Base-by-base conservation (phyloP, 73 alveolate species). In the Paraurostyla sp. region DNA sequence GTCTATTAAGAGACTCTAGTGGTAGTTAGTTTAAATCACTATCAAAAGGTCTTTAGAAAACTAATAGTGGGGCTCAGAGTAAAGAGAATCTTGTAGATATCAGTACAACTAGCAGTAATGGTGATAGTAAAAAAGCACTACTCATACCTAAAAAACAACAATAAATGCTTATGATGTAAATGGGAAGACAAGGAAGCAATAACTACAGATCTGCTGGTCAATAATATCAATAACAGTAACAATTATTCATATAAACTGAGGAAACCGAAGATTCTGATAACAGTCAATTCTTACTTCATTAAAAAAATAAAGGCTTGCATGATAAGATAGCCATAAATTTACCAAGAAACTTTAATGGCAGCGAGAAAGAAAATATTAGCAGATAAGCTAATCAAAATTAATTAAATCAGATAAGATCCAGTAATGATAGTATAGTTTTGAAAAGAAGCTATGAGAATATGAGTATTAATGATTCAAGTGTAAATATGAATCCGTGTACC, bases 371-470 rank as follows among this genome's bases (percentile, higher is more conserved):
- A 45, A 73, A 73, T 48, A 73, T 48, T 3, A 32, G 62, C 29
- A 73, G 86, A 73, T 45, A 50, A 9, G 86, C 86, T 16, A 73
- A 73, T 73, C 38, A 65, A 65, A 35, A 25, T 22, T 38, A 65
- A 65, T 38, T 65, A 16, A 65, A 16, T 65, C 58, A 65, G n/a
- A 49, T 73, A 7, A 73, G 86, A 73, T 16, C 43, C 7, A 73
- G 86, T 49, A 73, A 73, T 46, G 86, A 73, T 46, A 73, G 86
- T 29, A 65, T 65, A 2, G 35, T 45, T 45, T 43, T 49, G 29
- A 73, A 73, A 49, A 49, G 86, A 30, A 48, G 71, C 20, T 73
- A 73, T 45, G 86, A 73, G 29, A 73, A 73, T 50, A 73, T 73
- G 86, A 45, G 82, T 35, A 40, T 65, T 13, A 65, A 73, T 45